phyloP scores from a whole-genome alignment of 495 filamentous ascomycete genomes.

The Aspergillus haitiensis region DNA sequence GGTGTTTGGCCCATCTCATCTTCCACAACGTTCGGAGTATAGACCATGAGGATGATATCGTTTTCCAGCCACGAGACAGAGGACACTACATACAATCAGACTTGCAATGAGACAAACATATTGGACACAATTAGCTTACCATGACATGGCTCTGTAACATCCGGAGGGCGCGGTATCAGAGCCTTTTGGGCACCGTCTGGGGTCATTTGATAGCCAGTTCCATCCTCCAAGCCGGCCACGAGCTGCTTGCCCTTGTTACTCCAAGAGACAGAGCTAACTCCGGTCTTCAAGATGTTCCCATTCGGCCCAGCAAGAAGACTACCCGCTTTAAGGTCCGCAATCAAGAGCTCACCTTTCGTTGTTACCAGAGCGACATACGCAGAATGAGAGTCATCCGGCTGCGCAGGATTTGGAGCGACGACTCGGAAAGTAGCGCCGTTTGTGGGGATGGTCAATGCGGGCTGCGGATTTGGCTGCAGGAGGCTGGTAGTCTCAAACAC shows the following conservation, averaged over 20 bases:
- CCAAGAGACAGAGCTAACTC: slow-evolving; percentile 87
- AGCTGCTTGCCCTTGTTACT: slow-evolving; percentile 91
- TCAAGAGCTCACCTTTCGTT: slow-evolving; percentile 71
- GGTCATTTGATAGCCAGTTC: slow-evolving; percentile 78
- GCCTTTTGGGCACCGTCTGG: slow-evolving; percentile 73
- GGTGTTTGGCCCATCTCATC: slow-evolving; percentile 52
- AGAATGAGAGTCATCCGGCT: slow-evolving; percentile 45
- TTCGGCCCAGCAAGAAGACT: slow-evolving; percentile 58
- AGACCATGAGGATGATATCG: slow-evolving; percentile 74
- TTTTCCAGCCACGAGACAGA: slow-evolving; percentile 88
- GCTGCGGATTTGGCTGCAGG: slow-evolving; percentile 61
- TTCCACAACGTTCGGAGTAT: slow-evolving; percentile 63
- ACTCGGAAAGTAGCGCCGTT: slow-evolving; percentile 71
- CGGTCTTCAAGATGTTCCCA: slow-evolving; percentile 65
- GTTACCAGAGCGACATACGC: slow-evolving; percentile 75
- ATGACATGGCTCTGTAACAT: slow-evolving; percentile 63
- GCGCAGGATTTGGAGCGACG: slow-evolving; percentile 77
- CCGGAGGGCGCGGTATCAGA: slow-evolving; percentile 74
- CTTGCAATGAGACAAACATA: background rate
- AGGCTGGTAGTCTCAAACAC: slow-evolving; percentile 74
- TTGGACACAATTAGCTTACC: slow-evolving; percentile 43
- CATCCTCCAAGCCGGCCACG: slow-evolving; percentile 82
- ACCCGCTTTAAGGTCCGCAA: slow-evolving; percentile 75
- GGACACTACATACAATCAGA: slow-evolving; percentile 60
- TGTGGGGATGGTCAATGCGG: slow-evolving; percentile 71